A percentile compares a stretch with the other conserved stretches of the same genome.
These are phyloP conservation scores for Morella rubra DNA, from an alignment of 306 rosid genomes.

Conservation along the genomic window DNA sequence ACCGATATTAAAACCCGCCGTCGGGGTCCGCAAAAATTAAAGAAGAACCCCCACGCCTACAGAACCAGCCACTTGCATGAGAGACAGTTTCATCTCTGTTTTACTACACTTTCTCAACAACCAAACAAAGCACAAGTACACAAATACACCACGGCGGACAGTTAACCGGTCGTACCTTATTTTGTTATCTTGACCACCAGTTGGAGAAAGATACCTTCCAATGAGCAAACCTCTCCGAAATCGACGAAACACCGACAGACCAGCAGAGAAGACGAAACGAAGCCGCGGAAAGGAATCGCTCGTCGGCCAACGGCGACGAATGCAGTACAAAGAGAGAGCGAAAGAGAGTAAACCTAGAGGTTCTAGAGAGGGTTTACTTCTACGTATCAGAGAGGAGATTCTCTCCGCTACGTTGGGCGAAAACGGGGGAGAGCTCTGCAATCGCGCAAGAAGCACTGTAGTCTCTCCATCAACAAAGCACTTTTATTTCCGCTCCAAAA, in stretches of 20 bases:
- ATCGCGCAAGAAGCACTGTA: neutral
- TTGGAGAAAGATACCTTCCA: neutral
- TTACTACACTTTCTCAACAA: neutral
- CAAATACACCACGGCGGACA: neutral
- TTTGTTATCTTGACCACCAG: neutral
- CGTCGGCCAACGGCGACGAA: neutral
- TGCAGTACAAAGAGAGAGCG: neutral
- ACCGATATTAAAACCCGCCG: neutral
- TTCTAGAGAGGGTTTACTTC: no score
- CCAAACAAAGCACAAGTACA: neutral
- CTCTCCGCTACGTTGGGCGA: neutral
- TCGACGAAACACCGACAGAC: neutral
- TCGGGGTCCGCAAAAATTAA: neutral
- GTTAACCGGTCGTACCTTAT: neutral
- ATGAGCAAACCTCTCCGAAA: neutral
- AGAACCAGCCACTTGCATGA: neutral
- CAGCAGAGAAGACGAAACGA: neutral
- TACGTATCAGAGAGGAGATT: no score
- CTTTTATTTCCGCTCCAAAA: no score
- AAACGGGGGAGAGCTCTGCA: neutral
- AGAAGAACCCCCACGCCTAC: neutral
- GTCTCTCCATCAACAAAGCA: no score
- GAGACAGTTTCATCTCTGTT: neutral
- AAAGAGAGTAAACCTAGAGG: neutral
- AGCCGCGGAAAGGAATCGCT: neutral